Evolutionary conservation across 2,329 filamentous ascomycete genomes (phyloP), one percentile per base, ranked within the genome.

Genomic region (Aspergillus glaucus): DNA sequence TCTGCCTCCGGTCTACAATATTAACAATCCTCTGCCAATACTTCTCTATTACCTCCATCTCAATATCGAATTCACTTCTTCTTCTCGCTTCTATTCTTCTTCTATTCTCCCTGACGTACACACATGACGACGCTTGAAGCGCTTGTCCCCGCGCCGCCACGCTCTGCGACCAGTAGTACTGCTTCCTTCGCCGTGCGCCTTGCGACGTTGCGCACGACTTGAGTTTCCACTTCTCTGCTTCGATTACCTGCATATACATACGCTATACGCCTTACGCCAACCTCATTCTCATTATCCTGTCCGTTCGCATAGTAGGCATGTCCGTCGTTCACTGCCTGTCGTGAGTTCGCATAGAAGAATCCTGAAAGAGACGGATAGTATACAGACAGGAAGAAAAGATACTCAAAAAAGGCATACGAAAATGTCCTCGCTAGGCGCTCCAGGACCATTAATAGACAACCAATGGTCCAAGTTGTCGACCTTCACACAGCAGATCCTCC

Each of bases 391-490:
- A 30, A 30, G 10, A 12, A 30, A 4, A 30, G 10, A 30, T 12
- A 4, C 7, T 12, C 9, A 6, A 28, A 4, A 15, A 26, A 17
- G 22, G 30, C 9, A 42, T 8, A 19, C 44, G 22, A 56, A 49
- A 40, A 66, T 66, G 64, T 56, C 60, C 44, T 55, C 55, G 8
- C 46, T 54, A n/a, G 60, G 56, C 51, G 45, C 50, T 47, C 53
- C 55, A 39, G 53, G 58, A 49, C 54, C 56, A 39, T 60, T 50
- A 53, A 14, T 19, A 21, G 54, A 56, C 41, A 55, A 60, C 43
- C 58, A 61, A 46, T 51, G 44, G 40, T 56, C 57, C 9, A 54
- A 55, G 12, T 43, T 55, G 36, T 53, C 55, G 21, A 55, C 51
- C 12, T 47, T 62, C 28, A 36, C 63, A 22, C 58, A 60, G 50